phyloP scores from a whole-genome alignment of 2,329 filamentous ascomycete genomes.

The Diaporthe sp. region DNA sequence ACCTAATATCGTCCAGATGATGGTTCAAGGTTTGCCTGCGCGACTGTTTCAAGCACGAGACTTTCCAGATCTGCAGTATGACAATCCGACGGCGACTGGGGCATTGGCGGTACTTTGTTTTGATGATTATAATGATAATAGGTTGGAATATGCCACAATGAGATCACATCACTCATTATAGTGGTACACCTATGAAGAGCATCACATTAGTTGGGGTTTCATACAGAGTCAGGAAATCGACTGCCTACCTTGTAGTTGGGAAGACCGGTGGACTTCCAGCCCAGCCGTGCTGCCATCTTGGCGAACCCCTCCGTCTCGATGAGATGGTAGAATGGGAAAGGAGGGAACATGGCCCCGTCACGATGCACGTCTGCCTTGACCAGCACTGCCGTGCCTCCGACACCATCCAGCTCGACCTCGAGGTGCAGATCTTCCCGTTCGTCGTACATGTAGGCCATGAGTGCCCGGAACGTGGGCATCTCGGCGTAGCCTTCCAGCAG shows the following conservation, averaged over 20 bases:
- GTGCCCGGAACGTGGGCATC: constrained; percentile 88
- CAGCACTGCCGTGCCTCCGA: constrained; percentile 90
- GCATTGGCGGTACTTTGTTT: constrained; percentile 1
- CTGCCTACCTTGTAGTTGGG: constrained; percentile 92
- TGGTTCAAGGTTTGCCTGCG: neutral
- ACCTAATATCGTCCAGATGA: neutral
- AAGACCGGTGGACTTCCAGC: constrained; percentile 87
- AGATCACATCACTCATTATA: constrained; percentile 77
- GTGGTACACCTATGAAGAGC: constrained; percentile 78
- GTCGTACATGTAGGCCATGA: constrained; percentile 87
- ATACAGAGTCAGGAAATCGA: constrained; percentile 31
- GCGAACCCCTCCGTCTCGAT: constrained; percentile 99
- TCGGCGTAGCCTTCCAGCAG: constrained; percentile 93
- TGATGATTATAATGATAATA: constrained; percentile 21
- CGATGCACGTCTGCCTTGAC: constrained; percentile 98
- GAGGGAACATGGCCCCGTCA: constrained; percentile 98
- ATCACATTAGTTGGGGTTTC: constrained; percentile 24
- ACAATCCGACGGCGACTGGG: constrained; percentile 2
- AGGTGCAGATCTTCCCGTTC: constrained; percentile 68
- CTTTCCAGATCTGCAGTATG: neutral
- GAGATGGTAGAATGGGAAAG: constrained; percentile 95
- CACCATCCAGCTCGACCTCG: constrained; percentile 87
- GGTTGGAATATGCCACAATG: neutral
- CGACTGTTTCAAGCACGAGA: neutral
- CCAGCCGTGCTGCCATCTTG: constrained; percentile 92